Evolutionary conservation across 176 grass and related monocot genomes (phyloP), one percentile per base, ranked within the genome.

Genomic region (Secale cereale): DNA sequence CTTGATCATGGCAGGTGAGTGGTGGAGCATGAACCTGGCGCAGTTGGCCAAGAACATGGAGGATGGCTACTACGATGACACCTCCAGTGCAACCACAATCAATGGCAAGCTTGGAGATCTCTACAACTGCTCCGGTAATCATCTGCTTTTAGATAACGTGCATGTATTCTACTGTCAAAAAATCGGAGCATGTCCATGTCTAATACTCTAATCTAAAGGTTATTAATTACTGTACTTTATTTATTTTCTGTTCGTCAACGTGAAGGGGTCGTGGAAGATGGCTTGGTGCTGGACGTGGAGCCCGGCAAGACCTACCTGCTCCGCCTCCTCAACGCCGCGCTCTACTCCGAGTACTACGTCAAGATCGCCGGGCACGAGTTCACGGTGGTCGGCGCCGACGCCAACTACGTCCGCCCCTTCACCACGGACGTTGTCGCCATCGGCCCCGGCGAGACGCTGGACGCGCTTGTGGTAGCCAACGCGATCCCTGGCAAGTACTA

Each of bases 41-140:
- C 14, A 45, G 26, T 10, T 89, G 30, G 60, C 32, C 33, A 41
- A 22, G 61, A 45, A 43, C 33, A 25, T 60, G 74, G 46, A 50
- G 46, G 46, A 50, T 50, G 46, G 46, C 46, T 50, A 50, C 46
- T 50, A 50, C 46, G 46, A 50, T 7, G 46, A 50, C 46, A 17
- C 46, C 46, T 50, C 46, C 15, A 50, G 46, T 50, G 46, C 67
- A 43, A 15, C 59, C 8, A 85, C 87, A 9, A 81, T 89, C 19
- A 89, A 85, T 20, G 87, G 87, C 4, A 70, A 59, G 57, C 73
- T 86, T 37, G 88, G 88, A 4, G 79, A 90, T 73, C 88, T 87
- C 12, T 65, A 45, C 69, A 71, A 82, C 25, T 86, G 87, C 65
- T 90, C 79, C 1, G 77, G 83, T 77, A 84, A 45, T 25, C 60